Evolutionary conservation across 371 early-diverging fungal genomes (phyloP), one percentile per base, ranked within the genome.

Genomic region (Dentiscutata heterogama): DNA sequence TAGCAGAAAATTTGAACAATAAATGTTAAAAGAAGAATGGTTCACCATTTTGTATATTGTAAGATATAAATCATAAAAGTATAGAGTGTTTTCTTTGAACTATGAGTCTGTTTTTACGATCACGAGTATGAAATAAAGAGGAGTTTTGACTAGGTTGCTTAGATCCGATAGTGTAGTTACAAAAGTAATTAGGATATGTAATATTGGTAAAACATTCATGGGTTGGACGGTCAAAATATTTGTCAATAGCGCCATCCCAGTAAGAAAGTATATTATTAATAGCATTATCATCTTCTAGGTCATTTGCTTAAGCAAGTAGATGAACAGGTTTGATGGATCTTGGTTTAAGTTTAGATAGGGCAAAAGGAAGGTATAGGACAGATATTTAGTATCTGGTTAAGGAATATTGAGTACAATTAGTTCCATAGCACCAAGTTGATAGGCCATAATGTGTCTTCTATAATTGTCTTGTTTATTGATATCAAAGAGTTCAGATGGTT

Each of bases 1-100:
- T 42, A 8, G n/a, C 18, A 10, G 72, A 31, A 50, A 72, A 16
- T 42, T 42, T 72, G 0, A 42, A 20, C 2, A 72, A 3, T 18
- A 72, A 10, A 3, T 72, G 72, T 72, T 72, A n/a, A 72, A 27
- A 72, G 3, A 72, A 72, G 46, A n/a, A 71, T 22, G 53, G 22
- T 72, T 72, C 50, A 20, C 46, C n/a, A 72, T 72, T 13, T 20
- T 42, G 20, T 25, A 22, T 14, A 18, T 29, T 46, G 5, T 54
- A 54, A 54, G 54, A 16, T 1, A 5, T 5, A 20, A 54, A 54
- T 54, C 20, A 3, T 54, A 54, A 54, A 16, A 54, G 20, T 1
- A 54, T 54, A 1, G 5, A 6, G 11, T 1, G 2, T 54, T 54
- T 54, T 54, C 5, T 11, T 54, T 54, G 20, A 1, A 54, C 54